A percentile compares a stretch with the other conserved stretches of the same genome.
Conservation (phyloP, 345 rosid genomes). For the Lepidium aucheri region DNA sequence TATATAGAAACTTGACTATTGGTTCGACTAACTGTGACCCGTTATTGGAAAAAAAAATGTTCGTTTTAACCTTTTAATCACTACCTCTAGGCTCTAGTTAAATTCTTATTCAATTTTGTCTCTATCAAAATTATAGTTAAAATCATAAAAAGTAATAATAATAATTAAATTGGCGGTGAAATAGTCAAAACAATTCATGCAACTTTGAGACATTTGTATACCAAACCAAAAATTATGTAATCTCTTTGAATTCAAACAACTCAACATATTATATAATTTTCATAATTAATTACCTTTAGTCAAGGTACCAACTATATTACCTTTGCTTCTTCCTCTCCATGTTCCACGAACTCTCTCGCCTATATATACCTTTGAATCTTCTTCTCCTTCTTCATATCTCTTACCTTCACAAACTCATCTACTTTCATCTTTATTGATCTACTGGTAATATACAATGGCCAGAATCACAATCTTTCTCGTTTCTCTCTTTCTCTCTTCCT, state of each 20-base stretch:
- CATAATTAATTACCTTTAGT: neutral
- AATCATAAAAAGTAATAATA: neutral
- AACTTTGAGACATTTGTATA: slow-evolving; percentile 12
- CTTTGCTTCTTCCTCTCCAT: slow-evolving; percentile 14
- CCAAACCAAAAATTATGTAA: slow-evolving; percentile 4
- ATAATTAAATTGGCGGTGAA: slow-evolving; percentile 3
- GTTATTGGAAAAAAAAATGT: too few species aligned
- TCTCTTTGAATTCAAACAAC: neutral
- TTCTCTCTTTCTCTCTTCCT: slow-evolving; percentile 34
- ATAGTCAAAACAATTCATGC: slow-evolving; percentile 10
- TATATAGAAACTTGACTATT: too few species aligned
- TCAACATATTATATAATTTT: neutral
- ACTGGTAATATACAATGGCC: slow-evolving; percentile 28
- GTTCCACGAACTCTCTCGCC: neutral
- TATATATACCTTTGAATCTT: slow-evolving; percentile 8
- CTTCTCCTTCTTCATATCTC: slow-evolving; percentile 14
- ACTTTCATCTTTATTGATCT: neutral
- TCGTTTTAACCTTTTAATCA: too few species aligned
- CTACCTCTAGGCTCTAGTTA: too few species aligned
- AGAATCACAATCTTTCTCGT: slow-evolving; percentile 24
- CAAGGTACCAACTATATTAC: slow-evolving; percentile 16
- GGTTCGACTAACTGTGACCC: too few species aligned
- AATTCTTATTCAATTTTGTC: neutral
- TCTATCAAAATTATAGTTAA: neutral
- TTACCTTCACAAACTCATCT: neutral